phyloP scores from a whole-genome alignment of 495 filamentous ascomycete species.

The Pseudevernia furfuracea region DNA sequence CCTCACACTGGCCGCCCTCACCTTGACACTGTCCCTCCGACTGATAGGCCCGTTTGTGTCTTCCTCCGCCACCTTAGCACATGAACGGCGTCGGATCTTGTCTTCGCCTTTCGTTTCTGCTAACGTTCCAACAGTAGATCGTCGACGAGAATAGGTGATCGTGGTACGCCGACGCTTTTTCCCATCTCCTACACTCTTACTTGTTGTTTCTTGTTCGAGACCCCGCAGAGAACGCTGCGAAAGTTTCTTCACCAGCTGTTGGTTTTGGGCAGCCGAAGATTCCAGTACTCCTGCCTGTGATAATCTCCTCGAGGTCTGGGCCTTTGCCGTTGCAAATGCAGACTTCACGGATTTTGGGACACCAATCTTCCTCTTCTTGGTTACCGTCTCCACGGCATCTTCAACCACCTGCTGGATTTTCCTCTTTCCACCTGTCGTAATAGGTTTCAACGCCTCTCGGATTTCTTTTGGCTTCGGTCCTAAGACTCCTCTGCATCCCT shows the following conservation, averaged over 20 bases:
- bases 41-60: neutral
- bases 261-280: conserved; percentile 7
- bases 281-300: conserved; percentile 3
- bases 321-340: conserved; percentile 18
- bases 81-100: neutral
- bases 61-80: neutral
- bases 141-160: conserved; percentile 27
- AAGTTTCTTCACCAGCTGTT: conserved; percentile 16
- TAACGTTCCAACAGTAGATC: conserved; percentile 20
- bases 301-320: conserved; percentile 17
- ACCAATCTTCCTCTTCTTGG: conserved; percentile 37
- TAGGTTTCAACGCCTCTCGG: conserved; percentile 38
- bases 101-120: neutral
- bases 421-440: conserved; percentile 35
- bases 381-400: conserved; percentile 28
- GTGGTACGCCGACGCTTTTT: conserved; percentile 30
- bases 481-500: conserved; percentile 69
- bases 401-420: conserved; percentile 37
- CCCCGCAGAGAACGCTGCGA: conserved; percentile 11
- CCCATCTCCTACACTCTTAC: conserved; percentile 4
- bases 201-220: conserved; percentile 2
- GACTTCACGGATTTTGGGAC: conserved; percentile 20
- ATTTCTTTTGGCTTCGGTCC: conserved; percentile 61
- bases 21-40: conserved; percentile 20
- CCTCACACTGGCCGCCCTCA: conserved; percentile 21